Evolutionary conservation across 2,329 filamentous ascomycete genomes (phyloP).

Genomic region (Chrysoporthe cubensis): DNA sequence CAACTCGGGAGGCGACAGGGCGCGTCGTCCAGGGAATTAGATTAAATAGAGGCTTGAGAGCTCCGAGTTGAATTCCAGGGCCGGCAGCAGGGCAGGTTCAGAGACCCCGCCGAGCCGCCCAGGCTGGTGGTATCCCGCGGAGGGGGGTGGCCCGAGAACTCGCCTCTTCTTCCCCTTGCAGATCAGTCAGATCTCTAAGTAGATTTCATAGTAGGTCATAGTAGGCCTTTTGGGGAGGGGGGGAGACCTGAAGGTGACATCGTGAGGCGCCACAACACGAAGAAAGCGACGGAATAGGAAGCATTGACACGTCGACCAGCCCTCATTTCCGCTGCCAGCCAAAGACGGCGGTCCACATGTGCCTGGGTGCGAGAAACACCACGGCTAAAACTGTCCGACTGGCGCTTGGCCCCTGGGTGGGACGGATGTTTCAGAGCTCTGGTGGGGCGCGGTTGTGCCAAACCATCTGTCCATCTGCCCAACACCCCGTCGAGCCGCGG

Average conservation of each 20-base stretch:
- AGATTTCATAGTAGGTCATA: too few relatives aligned
- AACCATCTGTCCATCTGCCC: background rate
- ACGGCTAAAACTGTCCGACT: conserved; percentile 11
- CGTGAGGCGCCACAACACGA: background rate
- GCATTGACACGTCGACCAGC: conserved; percentile 14
- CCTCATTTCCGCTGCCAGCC: conserved; percentile 11
- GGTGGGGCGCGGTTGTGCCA: background rate
- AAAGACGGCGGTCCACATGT: background rate
- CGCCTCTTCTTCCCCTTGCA: background rate
- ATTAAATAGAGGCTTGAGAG: background rate
- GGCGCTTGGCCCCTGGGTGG: conserved; percentile 8
- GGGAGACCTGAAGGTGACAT: background rate
- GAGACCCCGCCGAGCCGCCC: background rate
- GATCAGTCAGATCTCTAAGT: background rate
- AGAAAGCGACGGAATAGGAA: background rate
- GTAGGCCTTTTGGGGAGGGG: background rate
- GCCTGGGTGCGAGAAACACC: background rate
- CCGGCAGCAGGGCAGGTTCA: background rate
- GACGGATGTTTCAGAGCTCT: conserved; percentile 10
- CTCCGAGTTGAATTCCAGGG: too few relatives aligned
- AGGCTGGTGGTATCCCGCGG: background rate
- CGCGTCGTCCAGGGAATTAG: background rate
- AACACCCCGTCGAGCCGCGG: background rate
- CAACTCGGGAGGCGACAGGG: background rate
- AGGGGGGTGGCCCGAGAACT: background rate